phyloP scores from a whole-genome alignment of 2,329 filamentous ascomycete species.

The Aurifilum marmelostoma region DNA sequence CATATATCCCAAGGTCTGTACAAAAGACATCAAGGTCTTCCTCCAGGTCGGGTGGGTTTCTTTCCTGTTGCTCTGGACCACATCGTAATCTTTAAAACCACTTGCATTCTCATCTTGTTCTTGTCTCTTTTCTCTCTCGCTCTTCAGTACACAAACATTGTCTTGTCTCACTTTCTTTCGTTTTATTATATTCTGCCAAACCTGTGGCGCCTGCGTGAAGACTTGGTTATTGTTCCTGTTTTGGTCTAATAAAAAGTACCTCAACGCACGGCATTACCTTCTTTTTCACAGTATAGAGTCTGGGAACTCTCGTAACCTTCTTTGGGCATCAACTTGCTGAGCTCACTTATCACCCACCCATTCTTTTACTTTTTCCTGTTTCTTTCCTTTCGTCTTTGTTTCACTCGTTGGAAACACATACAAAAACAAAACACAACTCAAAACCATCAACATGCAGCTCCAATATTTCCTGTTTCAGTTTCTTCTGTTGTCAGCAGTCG shows the following conservation, averaged over 20 bases:
- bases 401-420: not conserved
- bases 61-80: not conserved
- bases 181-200: not conserved
- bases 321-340: conserved; percentile 7
- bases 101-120: not conserved
- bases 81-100: not conserved
- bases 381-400: conserved; percentile 8
- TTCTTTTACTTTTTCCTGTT: conserved; percentile 11
- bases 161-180: not conserved
- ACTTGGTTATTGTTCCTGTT: conserved; percentile 3
- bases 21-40: conserved; percentile 24
- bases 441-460: conserved; percentile 19
- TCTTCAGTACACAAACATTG: not conserved
- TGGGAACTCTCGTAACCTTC: not conserved
- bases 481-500: conserved; percentile 28
- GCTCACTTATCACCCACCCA: conserved; percentile 8
- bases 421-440: not conserved
- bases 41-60: not conserved
- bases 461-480: conserved; percentile 17
- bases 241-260: not conserved
- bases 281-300: conserved; percentile 4
- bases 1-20: conserved; percentile 12
- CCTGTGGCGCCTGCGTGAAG: not conserved
- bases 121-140: not conserved
- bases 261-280: not conserved